Evolutionary conservation across 208 protist species (phyloP).

Genomic region (Acanthamoeba royreba): DNA sequence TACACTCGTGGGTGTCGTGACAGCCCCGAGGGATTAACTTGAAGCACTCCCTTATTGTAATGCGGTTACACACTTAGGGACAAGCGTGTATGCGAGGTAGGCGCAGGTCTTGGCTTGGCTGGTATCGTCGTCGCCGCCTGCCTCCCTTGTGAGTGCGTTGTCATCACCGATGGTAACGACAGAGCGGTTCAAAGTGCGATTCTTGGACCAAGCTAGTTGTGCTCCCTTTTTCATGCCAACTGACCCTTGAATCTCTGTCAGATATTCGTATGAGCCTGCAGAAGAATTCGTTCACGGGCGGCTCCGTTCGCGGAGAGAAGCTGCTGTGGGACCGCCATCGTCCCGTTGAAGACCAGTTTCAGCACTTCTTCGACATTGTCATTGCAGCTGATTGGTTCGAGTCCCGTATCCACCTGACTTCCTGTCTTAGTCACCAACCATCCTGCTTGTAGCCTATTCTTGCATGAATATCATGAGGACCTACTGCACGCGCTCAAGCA

Average conservation of each 20-base stretch:
- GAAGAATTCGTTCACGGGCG: not conserved
- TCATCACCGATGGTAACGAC: slow-evolving; percentile 8
- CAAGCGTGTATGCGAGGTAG: not conserved
- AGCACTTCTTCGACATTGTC: not conserved
- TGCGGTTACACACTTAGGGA: not conserved
- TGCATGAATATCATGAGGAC: not conserved
- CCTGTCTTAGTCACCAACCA: not conserved
- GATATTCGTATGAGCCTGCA: not conserved
- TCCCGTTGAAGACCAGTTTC: not conserved
- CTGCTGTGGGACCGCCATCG: not conserved
- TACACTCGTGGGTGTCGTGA: too few species aligned
- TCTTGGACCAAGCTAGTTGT: too few species aligned
- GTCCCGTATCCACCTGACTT: not conserved
- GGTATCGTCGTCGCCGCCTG: not conserved
- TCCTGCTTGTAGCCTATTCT: not conserved
- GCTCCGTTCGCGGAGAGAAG: not conserved
- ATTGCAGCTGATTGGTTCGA: not conserved
- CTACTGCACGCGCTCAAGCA: not conserved
- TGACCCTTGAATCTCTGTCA: not conserved
- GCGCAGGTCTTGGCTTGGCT: not conserved
- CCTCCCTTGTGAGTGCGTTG: not conserved
- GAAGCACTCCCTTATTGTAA: not conserved
- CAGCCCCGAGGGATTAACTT: not conserved
- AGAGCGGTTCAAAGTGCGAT: not conserved
- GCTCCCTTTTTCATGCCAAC: not conserved